Conservation (phyloP, 1,284 basidiomycete species). For the Amylostereum areolatum region DNA sequence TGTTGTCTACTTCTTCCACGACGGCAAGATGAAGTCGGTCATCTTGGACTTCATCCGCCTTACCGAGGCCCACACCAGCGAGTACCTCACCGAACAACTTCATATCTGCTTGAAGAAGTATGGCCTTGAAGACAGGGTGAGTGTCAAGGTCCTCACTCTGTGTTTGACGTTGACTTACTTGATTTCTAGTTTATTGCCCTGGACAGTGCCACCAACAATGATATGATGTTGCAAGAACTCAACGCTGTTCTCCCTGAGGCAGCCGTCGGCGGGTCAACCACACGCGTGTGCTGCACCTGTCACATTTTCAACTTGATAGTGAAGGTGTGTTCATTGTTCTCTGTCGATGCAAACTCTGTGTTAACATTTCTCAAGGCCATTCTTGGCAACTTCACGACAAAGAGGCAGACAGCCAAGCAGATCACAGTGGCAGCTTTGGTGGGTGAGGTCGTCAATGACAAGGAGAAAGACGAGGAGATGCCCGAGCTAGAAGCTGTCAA, state of each 20-base stretch:
- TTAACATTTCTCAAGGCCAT: not conserved
- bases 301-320: not conserved
- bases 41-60: slow-evolving; percentile 15
- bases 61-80: slow-evolving; percentile 10
- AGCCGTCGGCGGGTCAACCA: not conserved
- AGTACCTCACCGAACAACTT: slow-evolving; percentile 11
- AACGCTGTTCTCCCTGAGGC: not conserved
- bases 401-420: not conserved
- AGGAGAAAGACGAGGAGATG: not conserved
- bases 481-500: not conserved
- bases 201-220: not conserved
- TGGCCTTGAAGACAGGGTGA: slow-evolving; percentile 13
- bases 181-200: not conserved
- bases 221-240: not conserved
- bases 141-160: not conserved
- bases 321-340: not conserved
- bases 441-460: not conserved
- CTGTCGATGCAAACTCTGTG: not conserved
- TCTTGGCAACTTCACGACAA: not conserved
- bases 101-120: slow-evolving; percentile 10
- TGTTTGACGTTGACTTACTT: no score
- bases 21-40: slow-evolving; percentile 7
- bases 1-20: slow-evolving; percentile 5
- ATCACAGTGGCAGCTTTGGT: not conserved
- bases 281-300: not conserved